Base-by-base conservation (phyloP, 1,284 basidiomycete genomes). In the Puccinia triticina region DNA sequence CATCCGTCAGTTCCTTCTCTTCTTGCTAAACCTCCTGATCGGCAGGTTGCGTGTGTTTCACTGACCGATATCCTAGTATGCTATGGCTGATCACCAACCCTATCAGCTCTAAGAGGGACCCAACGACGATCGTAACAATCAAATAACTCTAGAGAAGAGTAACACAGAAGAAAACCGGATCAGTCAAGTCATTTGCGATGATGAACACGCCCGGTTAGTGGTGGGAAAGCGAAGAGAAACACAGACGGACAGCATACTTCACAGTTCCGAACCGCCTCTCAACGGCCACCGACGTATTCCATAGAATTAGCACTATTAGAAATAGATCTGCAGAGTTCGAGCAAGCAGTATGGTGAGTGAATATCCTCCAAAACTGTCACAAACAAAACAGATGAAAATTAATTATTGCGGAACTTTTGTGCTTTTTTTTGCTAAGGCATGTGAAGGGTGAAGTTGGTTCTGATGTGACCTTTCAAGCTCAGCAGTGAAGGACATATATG, bases 161-260 rank as follows among this genome's bases (percentile, higher is more conserved):
- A n/a, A n/a, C n/a, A 18, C 18, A 72, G 21, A 34, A 53, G 21
- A 53, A 29, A 16, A 50, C 50, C n/a, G 43, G n/a, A 12, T 72
- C 26, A 72, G 46, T 48, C 10, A 43, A 72, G 3, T 21, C 12
- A 1, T 32, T 48, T n/a, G 43, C 10, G 37, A 32, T 67, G 4
- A 32, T n/a, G n/a, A n/a, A n/a, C n/a, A n/a, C n/a, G n/a, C n/a
- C n/a, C n/a, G n/a, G n/a, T n/a, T n/a, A n/a, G n/a, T n/a, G n/a
- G n/a, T n/a, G n/a, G n/a, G n/a, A n/a, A 48, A 29, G 73, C 14
- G 3, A n/a, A 29, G 26, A 14, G 26, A 40, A 29, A 29, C n/a
- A n/a, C n/a, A n/a, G 34, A 80, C 77, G 77, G 67, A 80, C 77
- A 80, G 77, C 77, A 80, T 80, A 80, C 77, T 80, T 80, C n/a